Evolutionary conservation across 192 early-diverging fungal species (phyloP).

Genomic region (Spinellus fusiger): DNA sequence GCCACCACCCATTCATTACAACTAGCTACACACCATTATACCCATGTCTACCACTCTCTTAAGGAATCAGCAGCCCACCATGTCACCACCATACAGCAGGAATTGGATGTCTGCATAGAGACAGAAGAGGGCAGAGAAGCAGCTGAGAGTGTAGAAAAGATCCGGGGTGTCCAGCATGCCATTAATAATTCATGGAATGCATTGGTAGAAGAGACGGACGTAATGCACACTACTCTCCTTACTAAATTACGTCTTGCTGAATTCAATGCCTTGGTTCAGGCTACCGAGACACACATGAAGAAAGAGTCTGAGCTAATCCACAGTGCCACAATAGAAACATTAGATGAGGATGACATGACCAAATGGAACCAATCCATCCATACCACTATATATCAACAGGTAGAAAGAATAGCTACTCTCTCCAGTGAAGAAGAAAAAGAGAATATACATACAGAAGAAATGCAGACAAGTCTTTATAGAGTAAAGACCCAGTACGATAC

Average conservation of each 20-base stretch:
- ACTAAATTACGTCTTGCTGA: not conserved
- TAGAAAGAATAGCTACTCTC: too few relatives aligned
- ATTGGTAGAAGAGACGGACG: not conserved
- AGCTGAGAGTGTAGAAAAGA: not conserved
- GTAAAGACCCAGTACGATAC: too few relatives aligned
- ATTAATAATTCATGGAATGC: slow-evolving; percentile 16
- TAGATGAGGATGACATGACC: not conserved
- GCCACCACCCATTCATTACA: slow-evolving; percentile 7
- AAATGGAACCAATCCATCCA: not conserved
- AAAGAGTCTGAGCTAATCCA: not conserved
- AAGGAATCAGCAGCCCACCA: slow-evolving; percentile 4
- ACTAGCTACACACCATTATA: slow-evolving; percentile 8
- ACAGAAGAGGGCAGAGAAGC: not conserved
- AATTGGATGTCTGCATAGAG: not conserved
- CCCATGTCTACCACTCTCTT: slow-evolving; percentile 6
- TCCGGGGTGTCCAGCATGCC: slow-evolving; percentile 2
- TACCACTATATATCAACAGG: too few relatives aligned
- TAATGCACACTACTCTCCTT: not conserved
- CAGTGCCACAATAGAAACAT: too few relatives aligned
- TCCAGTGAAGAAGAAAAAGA: too few relatives aligned
- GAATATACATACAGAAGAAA: too few relatives aligned
- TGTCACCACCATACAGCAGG: slow-evolving; percentile 9
- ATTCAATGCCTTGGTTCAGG: not conserved
- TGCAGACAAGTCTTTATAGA: too few relatives aligned
- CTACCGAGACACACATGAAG: not conserved